phyloP scores from a whole-genome alignment of 441 rosid genomes.

The Adansonia grandidieri region DNA sequence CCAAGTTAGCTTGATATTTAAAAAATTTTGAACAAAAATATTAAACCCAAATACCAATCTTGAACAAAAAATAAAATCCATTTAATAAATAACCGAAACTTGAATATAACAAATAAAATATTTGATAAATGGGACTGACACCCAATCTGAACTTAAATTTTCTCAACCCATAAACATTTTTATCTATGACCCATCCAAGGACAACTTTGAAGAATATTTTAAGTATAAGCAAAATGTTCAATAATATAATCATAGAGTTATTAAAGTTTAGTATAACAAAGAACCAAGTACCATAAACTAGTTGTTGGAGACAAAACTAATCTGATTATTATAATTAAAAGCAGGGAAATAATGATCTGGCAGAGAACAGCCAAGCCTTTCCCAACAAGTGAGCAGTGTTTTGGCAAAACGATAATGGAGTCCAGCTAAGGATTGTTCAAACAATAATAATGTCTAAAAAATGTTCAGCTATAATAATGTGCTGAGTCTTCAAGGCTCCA shows the following conservation, averaged over 20 bases:
- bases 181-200: background rate
- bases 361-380: conserved; percentile 27
- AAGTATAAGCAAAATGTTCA: background rate
- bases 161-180: too few relatives aligned
- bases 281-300: too few relatives aligned
- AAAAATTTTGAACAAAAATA: too few relatives aligned
- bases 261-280: background rate
- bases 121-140: too few relatives aligned
- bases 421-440: conserved; percentile 32
- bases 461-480: background rate
- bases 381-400: background rate
- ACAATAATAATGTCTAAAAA: background rate
- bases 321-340: background rate
- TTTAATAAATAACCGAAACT: too few relatives aligned
- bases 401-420: conserved; percentile 21
- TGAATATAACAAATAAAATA: too few relatives aligned
- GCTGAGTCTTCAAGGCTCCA: conserved; percentile 7
- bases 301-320: background rate
- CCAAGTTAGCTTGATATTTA: too few relatives aligned
- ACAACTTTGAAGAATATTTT: background rate
- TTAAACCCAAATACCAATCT: too few relatives aligned
- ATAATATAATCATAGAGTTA: background rate
- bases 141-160: too few relatives aligned
- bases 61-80: too few relatives aligned
- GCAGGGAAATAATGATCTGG: background rate